Percentiles rank a stretch among this genome's conserved stretches.
phyloP scores from a whole-genome alignment of 1,139 yeast species.

The Hemisphaericaspora subhashii region DNA sequence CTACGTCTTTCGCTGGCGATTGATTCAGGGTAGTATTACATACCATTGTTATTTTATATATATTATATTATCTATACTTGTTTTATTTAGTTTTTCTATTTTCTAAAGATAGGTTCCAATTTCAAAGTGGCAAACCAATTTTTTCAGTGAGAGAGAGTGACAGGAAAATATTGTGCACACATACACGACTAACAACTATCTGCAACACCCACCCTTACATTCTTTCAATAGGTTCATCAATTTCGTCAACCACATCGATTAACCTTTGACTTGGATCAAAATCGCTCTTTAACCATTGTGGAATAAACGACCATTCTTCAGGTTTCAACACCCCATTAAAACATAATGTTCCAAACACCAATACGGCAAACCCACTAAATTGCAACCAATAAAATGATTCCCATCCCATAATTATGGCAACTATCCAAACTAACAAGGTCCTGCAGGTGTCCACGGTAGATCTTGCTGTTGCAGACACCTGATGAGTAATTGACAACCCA shows the following conservation, averaged over 20 bases:
- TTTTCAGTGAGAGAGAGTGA: no score
- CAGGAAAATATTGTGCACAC: neutral
- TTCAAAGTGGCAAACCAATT: slow-evolving; percentile 4
- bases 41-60: slow-evolving; percentile 5
- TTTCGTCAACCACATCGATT: slow-evolving; percentile 37
- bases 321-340: slow-evolving; percentile 68
- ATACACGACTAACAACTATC: slow-evolving; percentile 3
- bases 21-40: no score
- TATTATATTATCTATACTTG: neutral
- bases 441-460: slow-evolving; percentile 80
- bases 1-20: no score
- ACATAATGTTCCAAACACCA: slow-evolving; percentile 73
- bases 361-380: slow-evolving; percentile 58
- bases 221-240: slow-evolving; percentile 19
- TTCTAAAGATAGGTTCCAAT: neutral
- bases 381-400: slow-evolving; percentile 65
- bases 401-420: slow-evolving; percentile 79
- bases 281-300: slow-evolving; percentile 36
- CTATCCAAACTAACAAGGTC: slow-evolving; percentile 73
- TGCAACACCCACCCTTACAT: neutral
- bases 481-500: slow-evolving; percentile 69
- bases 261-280: slow-evolving; percentile 17
- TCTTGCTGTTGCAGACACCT: slow-evolving; percentile 73
- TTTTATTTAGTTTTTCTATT: neutral
- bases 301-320: slow-evolving; percentile 47